phyloP scores from a whole-genome alignment of 805 yeast genomes.

The Barnettozyma vustinii region DNA sequence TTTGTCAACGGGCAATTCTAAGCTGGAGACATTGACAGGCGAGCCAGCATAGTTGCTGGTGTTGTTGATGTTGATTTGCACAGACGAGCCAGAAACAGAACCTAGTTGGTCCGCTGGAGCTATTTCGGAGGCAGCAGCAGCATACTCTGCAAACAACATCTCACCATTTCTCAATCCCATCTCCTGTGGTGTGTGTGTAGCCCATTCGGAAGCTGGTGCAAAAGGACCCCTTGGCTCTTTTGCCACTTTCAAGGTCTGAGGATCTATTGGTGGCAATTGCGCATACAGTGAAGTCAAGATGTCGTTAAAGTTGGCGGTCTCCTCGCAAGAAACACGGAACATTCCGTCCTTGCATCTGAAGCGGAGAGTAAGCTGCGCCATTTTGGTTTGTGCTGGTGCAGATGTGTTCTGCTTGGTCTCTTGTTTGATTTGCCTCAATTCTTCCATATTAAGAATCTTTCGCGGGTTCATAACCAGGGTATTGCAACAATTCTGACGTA shows the following conservation, averaged over 20 bases:
- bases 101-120: conserved; percentile 1
- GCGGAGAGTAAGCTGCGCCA: conserved; percentile 35
- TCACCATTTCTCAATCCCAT: conserved; percentile 46
- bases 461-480: too few species aligned
- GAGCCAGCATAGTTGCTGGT: too few species aligned
- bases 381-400: neutral
- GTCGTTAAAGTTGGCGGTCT: conserved; percentile 35
- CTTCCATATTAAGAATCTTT: too few species aligned
- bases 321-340: conserved; percentile 56
- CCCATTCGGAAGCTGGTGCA: conserved; percentile 20
- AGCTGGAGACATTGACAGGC: conserved; percentile 22
- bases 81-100: conserved; percentile 4
- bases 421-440: too few species aligned
- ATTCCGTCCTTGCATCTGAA: conserved; percentile 84
- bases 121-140: conserved; percentile 1
- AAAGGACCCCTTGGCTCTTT: conserved; percentile 20
- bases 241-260: conserved; percentile 24
- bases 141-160: conserved; percentile 35
- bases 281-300: conserved; percentile 37
- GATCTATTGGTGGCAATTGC: conserved; percentile 22
- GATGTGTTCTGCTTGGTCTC: neutral
- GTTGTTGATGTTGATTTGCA: neutral
- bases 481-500: too few species aligned
- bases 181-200: conserved; percentile 29
- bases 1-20: conserved; percentile 64